A percentile compares a stretch with the other conserved stretches of the same genome.
phyloP scores from a whole-genome alignment of 352 stramenopile species.

The Poterioochromonas sp. region DNA sequence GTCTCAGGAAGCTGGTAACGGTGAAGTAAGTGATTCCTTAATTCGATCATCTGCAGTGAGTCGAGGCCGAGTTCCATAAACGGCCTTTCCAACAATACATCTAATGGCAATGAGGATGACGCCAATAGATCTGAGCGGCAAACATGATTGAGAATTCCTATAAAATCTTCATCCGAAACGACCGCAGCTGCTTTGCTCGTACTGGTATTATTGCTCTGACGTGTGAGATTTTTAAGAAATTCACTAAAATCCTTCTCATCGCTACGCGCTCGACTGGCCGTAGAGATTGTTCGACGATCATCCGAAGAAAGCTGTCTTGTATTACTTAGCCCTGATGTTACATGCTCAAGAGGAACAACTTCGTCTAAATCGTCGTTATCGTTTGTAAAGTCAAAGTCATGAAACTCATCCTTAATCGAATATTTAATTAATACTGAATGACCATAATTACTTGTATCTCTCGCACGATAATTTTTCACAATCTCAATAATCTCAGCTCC shows the following conservation, averaged over 20 bases:
- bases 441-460: not conserved
- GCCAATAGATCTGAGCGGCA: not conserved
- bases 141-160: not conserved
- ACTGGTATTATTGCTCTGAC: not conserved
- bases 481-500: not conserved
- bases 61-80: conserved; percentile 46
- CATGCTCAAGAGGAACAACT: not conserved
- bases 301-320: not conserved
- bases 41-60: conserved; percentile 42
- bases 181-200: too few relatives aligned
- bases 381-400: not conserved
- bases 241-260: not conserved
- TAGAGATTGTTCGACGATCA: not conserved
- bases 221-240: not conserved
- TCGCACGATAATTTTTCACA: not conserved
- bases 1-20: conserved; percentile 31
- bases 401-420: not conserved
- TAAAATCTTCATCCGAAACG: not conserved
- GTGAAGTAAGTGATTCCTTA: conserved; percentile 12
- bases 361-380: not conserved
- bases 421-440: conserved; percentile 24
- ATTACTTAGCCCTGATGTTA: not conserved
- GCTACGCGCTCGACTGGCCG: too few relatives aligned
- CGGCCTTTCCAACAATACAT: conserved; percentile 24
- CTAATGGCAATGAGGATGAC: not conserved